phyloP scores from a whole-genome alignment of 2,329 filamentous ascomycete species.

The Aphanocladium album region DNA sequence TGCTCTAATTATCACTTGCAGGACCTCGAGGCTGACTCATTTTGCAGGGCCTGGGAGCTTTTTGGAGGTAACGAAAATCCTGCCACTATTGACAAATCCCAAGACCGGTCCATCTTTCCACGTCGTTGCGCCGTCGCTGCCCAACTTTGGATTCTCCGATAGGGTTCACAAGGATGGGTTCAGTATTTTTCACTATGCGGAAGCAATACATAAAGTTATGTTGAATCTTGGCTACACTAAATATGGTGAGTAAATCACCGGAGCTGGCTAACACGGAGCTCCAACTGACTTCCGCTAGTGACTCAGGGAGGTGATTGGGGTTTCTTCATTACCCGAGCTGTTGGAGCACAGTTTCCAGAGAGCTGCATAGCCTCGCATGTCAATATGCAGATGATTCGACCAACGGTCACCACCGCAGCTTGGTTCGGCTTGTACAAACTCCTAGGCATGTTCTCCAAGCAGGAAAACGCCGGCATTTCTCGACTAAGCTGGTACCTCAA shows the following conservation, averaged over 20 bases:
- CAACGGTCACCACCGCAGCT: conserved; percentile 38
- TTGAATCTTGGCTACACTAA: conserved; percentile 52
- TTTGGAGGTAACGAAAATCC: conserved; percentile 58
- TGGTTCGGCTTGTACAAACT: conserved; percentile 27
- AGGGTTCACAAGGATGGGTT: conserved; percentile 26
- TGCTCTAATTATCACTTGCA: neutral
- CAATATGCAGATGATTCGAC: conserved; percentile 49
- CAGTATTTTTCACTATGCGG: conserved; percentile 33
- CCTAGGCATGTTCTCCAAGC: conserved; percentile 16
- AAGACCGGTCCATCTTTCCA: conserved; percentile 41
- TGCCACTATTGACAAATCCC: conserved; percentile 41
- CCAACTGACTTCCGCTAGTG: conserved; percentile 15
- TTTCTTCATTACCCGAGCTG: conserved; percentile 54
- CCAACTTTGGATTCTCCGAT: conserved; percentile 43
- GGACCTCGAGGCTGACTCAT: neutral
- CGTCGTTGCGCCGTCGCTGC: conserved; percentile 53
- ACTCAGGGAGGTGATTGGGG: conserved; percentile 66
- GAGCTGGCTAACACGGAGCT: neutral
- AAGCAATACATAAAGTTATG: conserved; percentile 65
- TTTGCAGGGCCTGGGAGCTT: conserved; percentile 61
- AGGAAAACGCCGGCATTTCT: conserved; percentile 46
- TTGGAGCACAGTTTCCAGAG: conserved; percentile 54
- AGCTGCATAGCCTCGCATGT: conserved; percentile 36
- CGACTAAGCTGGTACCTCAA: conserved; percentile 52
- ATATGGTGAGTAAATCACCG: conserved; percentile 23